Percentiles rank a stretch among this genome's conserved stretches.
phyloP scores from a whole-genome alignment of 306 rosid genomes.

The Mimosa bimucronata region DNA sequence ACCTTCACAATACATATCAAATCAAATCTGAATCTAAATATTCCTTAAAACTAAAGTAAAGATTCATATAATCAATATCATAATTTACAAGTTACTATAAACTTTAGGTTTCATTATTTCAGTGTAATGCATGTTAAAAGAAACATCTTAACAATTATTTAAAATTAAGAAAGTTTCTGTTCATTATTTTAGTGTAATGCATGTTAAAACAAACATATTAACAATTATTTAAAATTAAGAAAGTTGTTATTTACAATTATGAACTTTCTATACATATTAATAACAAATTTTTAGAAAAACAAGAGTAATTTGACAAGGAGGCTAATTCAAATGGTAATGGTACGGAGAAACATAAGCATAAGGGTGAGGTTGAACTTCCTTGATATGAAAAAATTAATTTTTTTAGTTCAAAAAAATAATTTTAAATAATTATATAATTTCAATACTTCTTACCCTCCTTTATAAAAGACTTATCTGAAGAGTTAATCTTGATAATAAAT shows the following conservation, averaged over 20 bases:
- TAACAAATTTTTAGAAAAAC: too few relatives aligned
- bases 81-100: neutral
- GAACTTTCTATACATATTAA: too few relatives aligned
- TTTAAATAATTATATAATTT: too few relatives aligned
- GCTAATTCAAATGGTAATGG: neutral
- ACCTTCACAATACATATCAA: neutral
- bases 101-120: neutral
- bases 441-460: too few relatives aligned
- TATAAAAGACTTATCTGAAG: too few relatives aligned
- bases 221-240: neutral
- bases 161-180: neutral
- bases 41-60: neutral
- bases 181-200: neutral
- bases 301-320: too few relatives aligned
- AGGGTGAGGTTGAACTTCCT: neutral
- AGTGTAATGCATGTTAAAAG: neutral
- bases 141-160: neutral
- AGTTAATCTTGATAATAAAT: too few relatives aligned
- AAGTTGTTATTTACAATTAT: neutral
- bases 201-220: neutral
- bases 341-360: neutral
- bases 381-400: too few relatives aligned
- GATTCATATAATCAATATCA: too few relatives aligned
- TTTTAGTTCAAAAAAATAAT: too few relatives aligned
- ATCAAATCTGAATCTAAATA: neutral